Evolutionary conservation across 495 filamentous ascomycete species (phyloP).

Genomic region (Trichocladium antarcticum): DNA sequence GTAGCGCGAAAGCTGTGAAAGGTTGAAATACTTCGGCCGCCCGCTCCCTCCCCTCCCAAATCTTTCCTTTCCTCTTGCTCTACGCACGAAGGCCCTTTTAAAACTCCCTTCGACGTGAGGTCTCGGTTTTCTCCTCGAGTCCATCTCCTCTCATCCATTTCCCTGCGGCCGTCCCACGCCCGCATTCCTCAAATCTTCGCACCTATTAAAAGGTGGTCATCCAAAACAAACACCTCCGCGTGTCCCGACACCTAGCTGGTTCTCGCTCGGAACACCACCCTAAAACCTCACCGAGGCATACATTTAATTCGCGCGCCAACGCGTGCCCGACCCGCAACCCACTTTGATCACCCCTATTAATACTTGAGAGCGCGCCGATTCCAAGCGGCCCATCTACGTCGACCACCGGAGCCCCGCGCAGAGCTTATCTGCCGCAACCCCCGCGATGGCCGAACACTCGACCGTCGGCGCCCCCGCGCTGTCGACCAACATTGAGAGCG

Average conservation of each 20-base stretch:
- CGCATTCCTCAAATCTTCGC: background rate
- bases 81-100: conserved; percentile 29
- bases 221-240: background rate
- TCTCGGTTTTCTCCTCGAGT: conserved; percentile 24
- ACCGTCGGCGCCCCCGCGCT: conserved; percentile 39
- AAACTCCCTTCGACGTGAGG: conserved; percentile 34
- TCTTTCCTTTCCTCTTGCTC: conserved; percentile 16
- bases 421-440: conserved; percentile 27
- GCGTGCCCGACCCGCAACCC: background rate
- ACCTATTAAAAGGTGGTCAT: background rate
- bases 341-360: conserved; percentile 1
- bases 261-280: background rate
- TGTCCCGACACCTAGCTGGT: background rate
- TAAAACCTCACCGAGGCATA: background rate
- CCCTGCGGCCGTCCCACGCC: background rate
- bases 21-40: conserved; percentile 26
- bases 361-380: background rate
- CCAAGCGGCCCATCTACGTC: conserved; percentile 10
- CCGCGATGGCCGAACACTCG: conserved; percentile 40
- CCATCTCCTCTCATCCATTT: conserved; percentile 17
- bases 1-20: conserved; percentile 4
- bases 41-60: conserved; percentile 14
- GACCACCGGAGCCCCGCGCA: conserved; percentile 20
- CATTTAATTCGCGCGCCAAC: background rate
- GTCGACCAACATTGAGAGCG: conserved; percentile 45